phyloP scores from a whole-genome alignment of 2,329 filamentous ascomycete genomes.

The Pseudogymnoascus sp. region DNA sequence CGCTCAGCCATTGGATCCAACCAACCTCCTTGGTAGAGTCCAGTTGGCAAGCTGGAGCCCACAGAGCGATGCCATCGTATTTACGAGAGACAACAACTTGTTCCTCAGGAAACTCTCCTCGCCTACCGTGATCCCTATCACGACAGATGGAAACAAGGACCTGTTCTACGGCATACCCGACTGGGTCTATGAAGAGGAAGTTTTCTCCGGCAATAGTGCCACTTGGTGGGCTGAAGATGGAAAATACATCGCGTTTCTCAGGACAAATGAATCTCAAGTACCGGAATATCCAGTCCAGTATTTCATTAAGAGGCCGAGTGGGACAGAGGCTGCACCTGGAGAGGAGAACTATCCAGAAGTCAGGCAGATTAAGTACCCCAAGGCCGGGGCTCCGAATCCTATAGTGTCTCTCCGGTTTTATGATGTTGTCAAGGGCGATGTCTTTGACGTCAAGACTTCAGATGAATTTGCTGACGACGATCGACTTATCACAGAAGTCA shows the following conservation, averaged over 20 bases:
- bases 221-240: constrained; percentile 96
- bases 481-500: constrained; percentile 83
- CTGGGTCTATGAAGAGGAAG: constrained; percentile 90
- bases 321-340: constrained; percentile 56
- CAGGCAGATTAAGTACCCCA: constrained; percentile 91
- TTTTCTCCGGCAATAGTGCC: constrained; percentile 70
- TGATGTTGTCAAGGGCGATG: constrained; percentile 67
- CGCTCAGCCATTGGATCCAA: constrained; percentile 69
- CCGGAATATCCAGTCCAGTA: constrained; percentile 91
- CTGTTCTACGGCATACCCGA: constrained; percentile 95
- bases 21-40: constrained; percentile 55
- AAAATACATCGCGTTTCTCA: constrained; percentile 81
- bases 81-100: constrained; percentile 84
- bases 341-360: constrained; percentile 88
- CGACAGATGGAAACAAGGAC: constrained; percentile 76
- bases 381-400: constrained; percentile 89
- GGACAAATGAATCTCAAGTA: constrained; percentile 87
- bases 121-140: constrained; percentile 51
- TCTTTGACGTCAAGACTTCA: constrained; percentile 71
- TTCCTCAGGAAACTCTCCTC: constrained; percentile 62
- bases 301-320: constrained; percentile 81
- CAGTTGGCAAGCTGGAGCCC: constrained; percentile 91
- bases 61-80: constrained; percentile 77
- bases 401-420: constrained; percentile 84
- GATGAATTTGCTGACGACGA: constrained; percentile 75